Percentiles rank a stretch among this genome's conserved stretches.
Evolutionary conservation across 257 asterid genomes (phyloP).

Genomic region (Solanum habrochaites): DNA sequence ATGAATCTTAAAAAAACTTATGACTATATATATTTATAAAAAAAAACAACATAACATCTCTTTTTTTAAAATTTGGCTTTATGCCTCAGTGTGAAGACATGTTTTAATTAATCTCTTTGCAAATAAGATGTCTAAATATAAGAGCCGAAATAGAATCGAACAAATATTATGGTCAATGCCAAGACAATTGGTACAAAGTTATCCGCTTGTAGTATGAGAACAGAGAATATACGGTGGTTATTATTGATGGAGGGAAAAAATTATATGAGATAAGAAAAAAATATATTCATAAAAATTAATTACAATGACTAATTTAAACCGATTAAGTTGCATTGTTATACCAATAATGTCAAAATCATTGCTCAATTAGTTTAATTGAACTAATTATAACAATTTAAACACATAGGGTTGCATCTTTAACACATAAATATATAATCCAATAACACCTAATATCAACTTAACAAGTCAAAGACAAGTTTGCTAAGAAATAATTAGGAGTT

Average conservation of each 20-base stretch:
- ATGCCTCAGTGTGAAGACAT: neutral
- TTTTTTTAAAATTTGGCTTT: neutral
- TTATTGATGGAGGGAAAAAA: neutral
- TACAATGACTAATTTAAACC: neutral
- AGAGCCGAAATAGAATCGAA: neutral
- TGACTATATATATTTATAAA: neutral
- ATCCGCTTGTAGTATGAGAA: neutral
- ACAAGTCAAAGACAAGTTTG: neutral
- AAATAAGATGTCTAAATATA: neutral
- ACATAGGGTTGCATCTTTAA: neutral
- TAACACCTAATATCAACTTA: neutral
- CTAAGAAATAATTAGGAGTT: neutral
- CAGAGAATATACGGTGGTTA: neutral
- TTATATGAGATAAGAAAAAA: neutral
- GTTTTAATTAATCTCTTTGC: neutral
- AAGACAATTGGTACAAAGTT: neutral
- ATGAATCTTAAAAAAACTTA: too few relatives aligned
- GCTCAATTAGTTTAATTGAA: neutral
- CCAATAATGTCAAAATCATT: neutral
- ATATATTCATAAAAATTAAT: neutral
- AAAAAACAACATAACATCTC: neutral
- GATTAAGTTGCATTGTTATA: too few relatives aligned
- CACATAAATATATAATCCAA: too few relatives aligned
- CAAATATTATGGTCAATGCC: neutral
- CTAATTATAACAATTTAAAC: neutral